Evolutionary conservation across 495 filamentous ascomycete genomes (phyloP).

Genomic region (Trichoderma virens): DNA sequence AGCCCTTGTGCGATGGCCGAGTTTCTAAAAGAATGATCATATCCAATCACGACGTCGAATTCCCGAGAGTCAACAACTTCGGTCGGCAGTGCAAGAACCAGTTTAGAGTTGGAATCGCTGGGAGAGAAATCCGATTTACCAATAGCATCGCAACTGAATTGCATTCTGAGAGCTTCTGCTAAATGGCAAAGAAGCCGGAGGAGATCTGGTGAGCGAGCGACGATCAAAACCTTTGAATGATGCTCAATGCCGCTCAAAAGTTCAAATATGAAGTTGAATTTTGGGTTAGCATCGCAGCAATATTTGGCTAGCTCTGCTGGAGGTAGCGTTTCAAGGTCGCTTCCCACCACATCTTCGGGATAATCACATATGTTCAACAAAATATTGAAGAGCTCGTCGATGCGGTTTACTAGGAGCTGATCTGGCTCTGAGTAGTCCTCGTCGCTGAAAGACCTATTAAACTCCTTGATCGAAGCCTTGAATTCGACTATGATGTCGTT

Average conservation of each 20-base stretch:
- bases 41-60: conserved; percentile 33
- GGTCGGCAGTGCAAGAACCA: background rate
- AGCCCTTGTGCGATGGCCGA: background rate
- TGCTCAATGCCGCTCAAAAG: conserved; percentile 26
- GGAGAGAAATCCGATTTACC: background rate
- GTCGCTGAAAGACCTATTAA: background rate
- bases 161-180: background rate
- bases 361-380: conserved; percentile 11
- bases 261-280: conserved; percentile 39
- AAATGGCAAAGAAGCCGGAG: conserved; percentile 10
- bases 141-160: background rate
- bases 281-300: conserved; percentile 32
- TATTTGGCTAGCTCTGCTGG: conserved; percentile 27
- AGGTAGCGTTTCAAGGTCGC: conserved; percentile 16
- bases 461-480: background rate
- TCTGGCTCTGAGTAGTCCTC: conserved; percentile 6
- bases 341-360: background rate
- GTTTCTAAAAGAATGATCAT: conserved; percentile 30
- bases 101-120: background rate
- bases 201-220: conserved; percentile 29
- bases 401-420: background rate
- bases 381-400: background rate
- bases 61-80: background rate
- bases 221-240: conserved; percentile 29
- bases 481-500: background rate